Evolutionary conservation across 2,329 filamentous ascomycete species (phyloP).

Genomic region (Talaromyces sp.): DNA sequence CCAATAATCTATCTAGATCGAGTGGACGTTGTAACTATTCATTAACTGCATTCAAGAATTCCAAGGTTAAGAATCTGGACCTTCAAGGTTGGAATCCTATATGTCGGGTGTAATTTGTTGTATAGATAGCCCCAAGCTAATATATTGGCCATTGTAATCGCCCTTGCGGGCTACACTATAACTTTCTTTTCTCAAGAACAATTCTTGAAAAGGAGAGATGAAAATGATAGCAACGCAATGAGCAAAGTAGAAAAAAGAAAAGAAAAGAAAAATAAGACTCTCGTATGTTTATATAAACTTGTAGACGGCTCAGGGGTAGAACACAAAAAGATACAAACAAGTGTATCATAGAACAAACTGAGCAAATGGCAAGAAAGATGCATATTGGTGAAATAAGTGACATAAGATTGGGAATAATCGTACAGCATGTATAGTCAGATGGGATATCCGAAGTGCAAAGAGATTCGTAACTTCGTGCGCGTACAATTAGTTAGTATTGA

Average conservation of each 20-base stretch:
- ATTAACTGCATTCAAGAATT: too few species aligned
- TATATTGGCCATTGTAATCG: conserved; percentile 1
- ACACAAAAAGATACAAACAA: conserved; percentile 1
- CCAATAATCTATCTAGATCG: too few species aligned
- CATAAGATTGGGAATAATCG: background rate
- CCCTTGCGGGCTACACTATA: conserved; percentile 16
- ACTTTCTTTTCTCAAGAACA: conserved; percentile 1
- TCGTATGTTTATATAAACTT: background rate
- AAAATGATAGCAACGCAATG: background rate
- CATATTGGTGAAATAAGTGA: background rate
- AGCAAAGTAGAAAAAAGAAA: background rate
- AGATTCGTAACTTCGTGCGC: conserved; percentile 14
- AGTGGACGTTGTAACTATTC: too few species aligned
- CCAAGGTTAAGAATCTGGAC: too few species aligned
- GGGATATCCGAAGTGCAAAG: conserved; percentile 9
- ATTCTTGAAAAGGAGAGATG: background rate
- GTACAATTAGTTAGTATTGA: background rate
- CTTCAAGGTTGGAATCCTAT: too few species aligned
- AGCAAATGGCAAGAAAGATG: background rate
- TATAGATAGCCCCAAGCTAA: background rate
- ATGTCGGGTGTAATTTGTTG: background rate
- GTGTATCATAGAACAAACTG: conserved; percentile 1
- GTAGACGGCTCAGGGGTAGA: background rate
- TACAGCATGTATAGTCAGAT: conserved; percentile 7
- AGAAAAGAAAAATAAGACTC: background rate